A percentile compares a stretch with the other conserved stretches of the same genome.
phyloP scores from a whole-genome alignment of 352 stramenopile species.

The Phytophthora sojae region DNA sequence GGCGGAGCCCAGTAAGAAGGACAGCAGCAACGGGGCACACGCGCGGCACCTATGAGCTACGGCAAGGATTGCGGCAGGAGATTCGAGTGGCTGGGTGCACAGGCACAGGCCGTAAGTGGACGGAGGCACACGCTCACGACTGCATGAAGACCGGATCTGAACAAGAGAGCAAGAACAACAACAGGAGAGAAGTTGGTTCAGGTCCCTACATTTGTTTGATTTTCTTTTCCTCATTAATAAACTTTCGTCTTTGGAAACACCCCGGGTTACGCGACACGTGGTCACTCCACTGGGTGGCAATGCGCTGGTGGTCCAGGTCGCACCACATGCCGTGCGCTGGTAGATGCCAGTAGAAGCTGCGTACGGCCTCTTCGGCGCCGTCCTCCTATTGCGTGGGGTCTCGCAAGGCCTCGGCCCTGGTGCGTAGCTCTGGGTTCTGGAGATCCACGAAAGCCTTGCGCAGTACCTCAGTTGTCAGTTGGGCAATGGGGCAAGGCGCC shows the following conservation, averaged over 20 bases:
- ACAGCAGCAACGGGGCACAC: too few species aligned
- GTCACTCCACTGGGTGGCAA: conserved; percentile 42
- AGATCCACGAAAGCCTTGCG: conserved; percentile 74
- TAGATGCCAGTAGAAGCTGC: conserved; percentile 86
- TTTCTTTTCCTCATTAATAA: neutral
- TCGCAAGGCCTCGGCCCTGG: conserved; percentile 51
- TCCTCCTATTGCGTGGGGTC: conserved; percentile 81
- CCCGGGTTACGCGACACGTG: neutral
- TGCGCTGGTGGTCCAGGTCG: conserved; percentile 36
- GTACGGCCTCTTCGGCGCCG: conserved; percentile 78
- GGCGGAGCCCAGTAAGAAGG: neutral
- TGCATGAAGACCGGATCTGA: neutral
- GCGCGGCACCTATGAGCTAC: too few species aligned
- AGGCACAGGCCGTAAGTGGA: neutral
- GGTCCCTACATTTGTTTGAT: neutral
- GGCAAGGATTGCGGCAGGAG: too few species aligned
- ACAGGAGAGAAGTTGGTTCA: neutral
- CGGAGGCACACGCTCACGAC: neutral
- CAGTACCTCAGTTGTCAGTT: conserved; percentile 84
- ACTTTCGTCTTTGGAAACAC: neutral
- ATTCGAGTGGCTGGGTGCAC: neutral
- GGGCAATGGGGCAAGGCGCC: conserved; percentile 74
- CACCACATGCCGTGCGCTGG: conserved; percentile 88
- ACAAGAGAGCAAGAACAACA: neutral
- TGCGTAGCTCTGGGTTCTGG: conserved; percentile 46